Conservation (phyloP, 2,329 filamentous ascomycete genomes). For the Gnomoniopsis smithogilvyi region DNA sequence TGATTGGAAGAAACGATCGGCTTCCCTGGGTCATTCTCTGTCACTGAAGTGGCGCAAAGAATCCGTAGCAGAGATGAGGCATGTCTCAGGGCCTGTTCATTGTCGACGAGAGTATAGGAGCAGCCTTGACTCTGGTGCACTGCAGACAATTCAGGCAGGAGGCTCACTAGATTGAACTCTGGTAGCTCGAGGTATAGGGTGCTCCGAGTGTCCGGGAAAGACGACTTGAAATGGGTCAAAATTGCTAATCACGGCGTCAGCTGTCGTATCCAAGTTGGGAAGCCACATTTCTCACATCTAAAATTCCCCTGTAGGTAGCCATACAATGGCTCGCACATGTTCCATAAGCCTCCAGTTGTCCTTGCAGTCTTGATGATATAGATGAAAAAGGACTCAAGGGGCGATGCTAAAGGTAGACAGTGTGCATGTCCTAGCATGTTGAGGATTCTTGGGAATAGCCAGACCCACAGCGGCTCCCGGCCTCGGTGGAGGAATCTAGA, state of each 20-base stretch:
- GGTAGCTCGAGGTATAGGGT: conserved; percentile 34
- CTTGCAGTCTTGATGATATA: conserved; percentile 44
- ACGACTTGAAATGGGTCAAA: conserved; percentile 17
- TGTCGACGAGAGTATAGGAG: conserved; percentile 37
- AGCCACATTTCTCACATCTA: conserved; percentile 35
- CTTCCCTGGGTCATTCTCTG: conserved; percentile 29
- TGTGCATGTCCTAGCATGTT: conserved; percentile 52
- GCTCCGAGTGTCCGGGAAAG: neutral
- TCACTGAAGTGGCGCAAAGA: conserved; percentile 37
- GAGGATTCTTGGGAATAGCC: conserved; percentile 59
- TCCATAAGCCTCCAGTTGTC: conserved; percentile 45
- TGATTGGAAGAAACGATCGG: conserved; percentile 35
- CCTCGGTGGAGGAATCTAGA: conserved; percentile 49
- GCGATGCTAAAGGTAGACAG: conserved; percentile 44
- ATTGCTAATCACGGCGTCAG: conserved; percentile 20
- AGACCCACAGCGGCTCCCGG: conserved; percentile 61
- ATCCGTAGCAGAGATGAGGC: conserved; percentile 41
- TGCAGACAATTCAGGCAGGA: conserved; percentile 23
- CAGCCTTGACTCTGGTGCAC: conserved; percentile 25
- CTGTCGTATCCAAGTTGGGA: conserved; percentile 21
- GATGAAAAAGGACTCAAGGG: conserved; percentile 52
- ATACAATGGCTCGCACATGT: conserved; percentile 39
- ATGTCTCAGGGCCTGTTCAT: conserved; percentile 45
- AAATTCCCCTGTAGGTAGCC: conserved; percentile 48
- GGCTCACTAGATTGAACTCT: conserved; percentile 30